These are phyloP conservation scores for Calonectria pseudoreteaudii DNA, from an alignment of 2,329 filamentous ascomycete genomes.

Conservation along the genomic window DNA sequence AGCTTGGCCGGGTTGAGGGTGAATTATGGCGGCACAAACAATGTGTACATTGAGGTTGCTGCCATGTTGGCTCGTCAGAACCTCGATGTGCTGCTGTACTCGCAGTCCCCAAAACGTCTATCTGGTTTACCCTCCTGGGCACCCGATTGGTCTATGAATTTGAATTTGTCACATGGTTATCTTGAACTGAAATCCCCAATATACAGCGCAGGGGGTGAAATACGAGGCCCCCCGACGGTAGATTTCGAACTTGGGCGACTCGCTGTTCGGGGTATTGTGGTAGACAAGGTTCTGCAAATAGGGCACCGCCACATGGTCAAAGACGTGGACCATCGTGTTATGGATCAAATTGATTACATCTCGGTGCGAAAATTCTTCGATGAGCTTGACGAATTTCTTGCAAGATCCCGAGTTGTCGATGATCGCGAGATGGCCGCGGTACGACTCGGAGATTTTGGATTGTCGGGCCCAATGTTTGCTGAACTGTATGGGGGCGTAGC, in stretches of 20 bases:
- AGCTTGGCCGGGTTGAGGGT: constrained; percentile 17
- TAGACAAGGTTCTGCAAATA: constrained; percentile 37
- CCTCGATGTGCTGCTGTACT: constrained; percentile 45
- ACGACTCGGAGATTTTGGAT: constrained; percentile 36
- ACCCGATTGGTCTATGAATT: constrained; percentile 49
- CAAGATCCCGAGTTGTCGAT: neutral
- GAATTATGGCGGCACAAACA: constrained; percentile 16
- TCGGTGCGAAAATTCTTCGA: constrained; percentile 40
- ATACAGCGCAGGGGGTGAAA: constrained; percentile 39
- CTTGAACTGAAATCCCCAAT: constrained; percentile 32
- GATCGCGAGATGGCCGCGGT: constrained; percentile 17
- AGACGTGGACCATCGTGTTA: neutral
- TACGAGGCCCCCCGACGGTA: neutral
- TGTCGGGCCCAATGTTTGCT: constrained; percentile 23
- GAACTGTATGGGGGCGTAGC: constrained; percentile 5
- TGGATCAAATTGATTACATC: constrained; percentile 36
- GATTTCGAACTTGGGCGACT: constrained; percentile 26
- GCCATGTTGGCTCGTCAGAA: constrained; percentile 37
- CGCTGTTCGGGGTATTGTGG: constrained; percentile 33
- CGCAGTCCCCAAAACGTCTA: constrained; percentile 41
- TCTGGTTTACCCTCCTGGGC: constrained; percentile 48
- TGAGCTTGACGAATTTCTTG: constrained; percentile 40
- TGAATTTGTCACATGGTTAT: constrained; percentile 43
- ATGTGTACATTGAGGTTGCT: constrained; percentile 36
- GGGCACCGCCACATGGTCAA: constrained; percentile 28